A percentile compares a stretch with the other conserved stretches of the same genome.
phyloP scores from a whole-genome alignment of 1,284 basidiomycete species.

The Ganoderma multipileum region DNA sequence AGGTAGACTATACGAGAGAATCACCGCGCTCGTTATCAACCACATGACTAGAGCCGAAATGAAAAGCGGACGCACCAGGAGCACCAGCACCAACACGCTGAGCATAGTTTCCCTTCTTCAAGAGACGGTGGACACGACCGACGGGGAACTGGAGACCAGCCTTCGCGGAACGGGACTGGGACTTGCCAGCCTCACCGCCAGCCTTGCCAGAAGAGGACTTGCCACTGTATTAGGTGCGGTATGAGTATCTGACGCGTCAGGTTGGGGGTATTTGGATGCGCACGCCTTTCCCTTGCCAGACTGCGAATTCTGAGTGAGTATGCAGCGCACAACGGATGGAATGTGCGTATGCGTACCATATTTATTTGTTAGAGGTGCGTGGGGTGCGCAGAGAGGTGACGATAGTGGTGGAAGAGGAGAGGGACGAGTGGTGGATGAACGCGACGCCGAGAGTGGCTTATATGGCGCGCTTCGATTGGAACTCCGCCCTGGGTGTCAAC shows the following conservation, averaged over 20 bases:
- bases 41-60: constrained; percentile 1
- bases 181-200: constrained; percentile 53
- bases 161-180: constrained; percentile 77
- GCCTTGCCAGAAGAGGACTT: constrained; percentile 65
- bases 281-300: constrained; percentile 65
- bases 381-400: constrained; percentile 25
- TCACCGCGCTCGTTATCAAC: background rate
- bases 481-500: constrained; percentile 41
- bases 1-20: constrained; percentile 69
- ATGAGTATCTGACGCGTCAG: constrained; percentile 16
- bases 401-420: constrained; percentile 40
- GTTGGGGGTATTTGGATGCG: constrained; percentile 19
- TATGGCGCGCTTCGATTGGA: constrained; percentile 41
- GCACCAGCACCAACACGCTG: constrained; percentile 76
- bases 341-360: constrained; percentile 38
- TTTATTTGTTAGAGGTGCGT: constrained; percentile 30
- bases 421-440: constrained; percentile 30
- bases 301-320: constrained; percentile 39
- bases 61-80: constrained; percentile 58
- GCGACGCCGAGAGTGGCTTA: constrained; percentile 38
- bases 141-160: constrained; percentile 88
- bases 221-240: constrained; percentile 44
- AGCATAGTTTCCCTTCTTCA: constrained; percentile 84
- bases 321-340: constrained; percentile 12
- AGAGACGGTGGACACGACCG: constrained; percentile 85